Evolutionary conservation across 108 stramenopile genomes (phyloP), one percentile per base, ranked within the genome.

Genomic region (Bacterosira constricta): DNA sequence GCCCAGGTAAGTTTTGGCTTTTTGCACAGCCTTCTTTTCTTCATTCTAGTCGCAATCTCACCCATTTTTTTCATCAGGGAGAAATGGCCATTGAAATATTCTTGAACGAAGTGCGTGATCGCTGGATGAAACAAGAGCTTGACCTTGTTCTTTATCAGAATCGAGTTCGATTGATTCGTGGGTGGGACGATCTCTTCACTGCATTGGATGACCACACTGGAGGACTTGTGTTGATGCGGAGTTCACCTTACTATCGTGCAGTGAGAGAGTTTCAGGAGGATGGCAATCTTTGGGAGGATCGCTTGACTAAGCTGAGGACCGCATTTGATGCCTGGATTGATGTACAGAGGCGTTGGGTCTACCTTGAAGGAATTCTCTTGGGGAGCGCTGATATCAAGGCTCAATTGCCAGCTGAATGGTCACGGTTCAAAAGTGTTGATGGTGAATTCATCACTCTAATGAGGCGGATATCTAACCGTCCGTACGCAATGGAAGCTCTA

Each of bases 21-120:
- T n/a, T n/a, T n/a, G n/a, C n/a, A n/a, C n/a, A n/a, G n/a, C n/a
- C n/a, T n/a, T n/a, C n/a, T n/a, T n/a, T n/a, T n/a, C n/a, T n/a
- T n/a, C n/a, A n/a, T n/a, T n/a, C n/a, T n/a, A n/a, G n/a, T n/a
- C n/a, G n/a, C n/a, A n/a, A n/a, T n/a, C n/a, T n/a, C n/a, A n/a
- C n/a, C n/a, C n/a, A n/a, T n/a, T n/a, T n/a, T n/a, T n/a, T n/a
- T n/a, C n/a, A n/a, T 25, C 97, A 98, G 71, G 97, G 97, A 20
- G 99, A 99, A 80, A 96, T 96, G 97, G 98, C 99, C 1, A 89
- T 99, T 34, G 98, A 98, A 70, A 83, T 93, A 44, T 99, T 97
- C 81, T 73, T 99, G 20, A 66, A 63, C 4, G 91, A 99, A 82
- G 96, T 99, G n/a, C 87, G 95, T 29, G 96, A 97, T 46, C 82